phyloP scores from a whole-genome alignment of 2,329 filamentous ascomycete genomes.

The Scytalidium lignicola region DNA sequence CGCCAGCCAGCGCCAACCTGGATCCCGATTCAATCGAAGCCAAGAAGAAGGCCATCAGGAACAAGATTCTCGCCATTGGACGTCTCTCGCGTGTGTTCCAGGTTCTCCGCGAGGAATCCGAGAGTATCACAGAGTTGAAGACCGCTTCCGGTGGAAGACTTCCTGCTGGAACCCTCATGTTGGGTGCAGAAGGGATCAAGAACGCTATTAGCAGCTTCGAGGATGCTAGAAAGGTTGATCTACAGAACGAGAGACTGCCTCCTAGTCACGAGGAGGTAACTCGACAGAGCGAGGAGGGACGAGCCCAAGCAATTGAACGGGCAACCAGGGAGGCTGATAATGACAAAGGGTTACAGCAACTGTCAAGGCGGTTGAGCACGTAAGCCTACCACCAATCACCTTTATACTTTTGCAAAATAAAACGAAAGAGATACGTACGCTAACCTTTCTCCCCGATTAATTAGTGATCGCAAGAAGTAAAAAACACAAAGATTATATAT shows the following conservation, averaged over 20 bases:
- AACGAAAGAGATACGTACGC: neutral
- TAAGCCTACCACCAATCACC: conserved; percentile 47
- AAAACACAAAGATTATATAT: neutral
- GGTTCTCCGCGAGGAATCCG: conserved; percentile 93
- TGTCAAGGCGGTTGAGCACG: conserved; percentile 94
- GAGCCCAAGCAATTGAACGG: conserved; percentile 77
- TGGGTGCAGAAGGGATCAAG: conserved; percentile 97
- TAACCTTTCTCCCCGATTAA: neutral
- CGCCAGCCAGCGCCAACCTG: conserved; percentile 50
- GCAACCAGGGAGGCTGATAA: conserved; percentile 87
- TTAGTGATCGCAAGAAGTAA: conserved; percentile 22
- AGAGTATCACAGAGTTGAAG: conserved; percentile 95
- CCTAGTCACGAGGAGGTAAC: conserved; percentile 89
- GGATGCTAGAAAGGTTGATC: conserved; percentile 91
- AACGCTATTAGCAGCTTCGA: conserved; percentile 96
- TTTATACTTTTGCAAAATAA: no score
- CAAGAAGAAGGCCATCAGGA: conserved; percentile 96
- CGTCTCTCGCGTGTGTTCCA: conserved; percentile 97
- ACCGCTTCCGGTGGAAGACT: conserved; percentile 89
- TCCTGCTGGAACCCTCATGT: conserved; percentile 93
- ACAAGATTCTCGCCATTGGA: conserved; percentile 98
- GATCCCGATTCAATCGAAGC: conserved; percentile 88
- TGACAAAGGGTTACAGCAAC: conserved; percentile 77
- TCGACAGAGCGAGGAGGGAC: conserved; percentile 74
- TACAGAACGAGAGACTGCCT: conserved; percentile 93